Conservation (phyloP, 2,329 filamentous ascomycete species). For the Aureobasidium sp. region DNA sequence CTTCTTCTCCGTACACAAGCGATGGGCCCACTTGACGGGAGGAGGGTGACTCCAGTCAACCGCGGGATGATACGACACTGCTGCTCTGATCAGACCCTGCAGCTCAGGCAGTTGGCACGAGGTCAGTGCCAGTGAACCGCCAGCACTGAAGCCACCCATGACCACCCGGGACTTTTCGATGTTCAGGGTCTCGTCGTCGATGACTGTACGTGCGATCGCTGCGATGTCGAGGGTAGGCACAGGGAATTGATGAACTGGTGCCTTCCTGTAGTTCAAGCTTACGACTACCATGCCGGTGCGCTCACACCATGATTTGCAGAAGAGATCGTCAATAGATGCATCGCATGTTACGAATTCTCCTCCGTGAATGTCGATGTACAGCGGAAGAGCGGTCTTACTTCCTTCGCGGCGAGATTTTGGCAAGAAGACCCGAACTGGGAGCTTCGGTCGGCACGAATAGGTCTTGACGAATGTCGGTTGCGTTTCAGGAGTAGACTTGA, state of each 20-base stretch:
- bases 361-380: not conserved
- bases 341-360: not conserved
- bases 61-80: not conserved
- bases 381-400: not conserved
- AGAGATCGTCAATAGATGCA: not conserved
- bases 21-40: not conserved
- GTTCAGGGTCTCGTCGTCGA: not conserved
- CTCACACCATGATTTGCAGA: not conserved
- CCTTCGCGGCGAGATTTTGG: not conserved
- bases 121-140: not conserved
- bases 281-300: not conserved
- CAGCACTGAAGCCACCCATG: slow-evolving; percentile 3
- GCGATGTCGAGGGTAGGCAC: not conserved
- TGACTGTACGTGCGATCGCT: not conserved
- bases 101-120: not conserved
- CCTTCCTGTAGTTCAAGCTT: not conserved
- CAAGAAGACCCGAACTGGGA: not conserved
- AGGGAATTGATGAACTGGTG: not conserved
- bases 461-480: not conserved
- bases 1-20: not conserved
- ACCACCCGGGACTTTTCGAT: not conserved
- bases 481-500: not conserved
- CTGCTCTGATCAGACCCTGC: not conserved
- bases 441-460: not conserved
- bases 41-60: not conserved